phyloP scores from a whole-genome alignment of 768 basidiomycete genomes.

The Phylloporus arenicola region DNA sequence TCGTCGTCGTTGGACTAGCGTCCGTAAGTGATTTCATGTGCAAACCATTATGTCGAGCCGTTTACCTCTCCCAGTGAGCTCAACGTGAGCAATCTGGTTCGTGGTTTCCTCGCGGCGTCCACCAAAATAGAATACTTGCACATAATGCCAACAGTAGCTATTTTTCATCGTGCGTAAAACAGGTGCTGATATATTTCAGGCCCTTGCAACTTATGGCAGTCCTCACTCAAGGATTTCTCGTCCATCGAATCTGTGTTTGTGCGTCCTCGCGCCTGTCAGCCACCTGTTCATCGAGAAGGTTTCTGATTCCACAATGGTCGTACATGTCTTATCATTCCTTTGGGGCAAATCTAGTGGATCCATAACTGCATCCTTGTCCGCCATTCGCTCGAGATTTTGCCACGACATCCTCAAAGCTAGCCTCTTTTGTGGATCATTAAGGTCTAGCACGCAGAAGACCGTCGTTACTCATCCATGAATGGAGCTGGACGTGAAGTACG shows the following conservation, averaged over 20 bases:
- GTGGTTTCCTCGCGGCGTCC: background rate
- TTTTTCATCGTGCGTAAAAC: background rate
- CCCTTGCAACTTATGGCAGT: background rate
- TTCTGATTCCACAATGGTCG: no score
- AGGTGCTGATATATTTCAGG: background rate
- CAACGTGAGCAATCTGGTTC: background rate
- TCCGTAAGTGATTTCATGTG: background rate
- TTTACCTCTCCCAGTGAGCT: background rate
- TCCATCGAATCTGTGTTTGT: slow-evolving; percentile 1
- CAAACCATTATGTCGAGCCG: no score
- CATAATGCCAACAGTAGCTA: background rate
- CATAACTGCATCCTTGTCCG: background rate
- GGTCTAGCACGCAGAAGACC: no score
- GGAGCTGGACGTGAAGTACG: no score
- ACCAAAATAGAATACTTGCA: background rate
- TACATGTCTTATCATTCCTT: no score
- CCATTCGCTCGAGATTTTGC: background rate
- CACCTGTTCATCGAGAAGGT: background rate
- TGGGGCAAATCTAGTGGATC: no score
- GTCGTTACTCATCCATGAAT: no score
- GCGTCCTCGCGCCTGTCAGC: background rate
- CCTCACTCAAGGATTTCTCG: background rate
- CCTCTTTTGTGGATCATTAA: no score
- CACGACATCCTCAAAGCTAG: background rate
- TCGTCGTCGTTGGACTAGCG: background rate